Base-by-base conservation (phyloP, 208 protist species). In the Trypanosomatidae sp. region DNA sequence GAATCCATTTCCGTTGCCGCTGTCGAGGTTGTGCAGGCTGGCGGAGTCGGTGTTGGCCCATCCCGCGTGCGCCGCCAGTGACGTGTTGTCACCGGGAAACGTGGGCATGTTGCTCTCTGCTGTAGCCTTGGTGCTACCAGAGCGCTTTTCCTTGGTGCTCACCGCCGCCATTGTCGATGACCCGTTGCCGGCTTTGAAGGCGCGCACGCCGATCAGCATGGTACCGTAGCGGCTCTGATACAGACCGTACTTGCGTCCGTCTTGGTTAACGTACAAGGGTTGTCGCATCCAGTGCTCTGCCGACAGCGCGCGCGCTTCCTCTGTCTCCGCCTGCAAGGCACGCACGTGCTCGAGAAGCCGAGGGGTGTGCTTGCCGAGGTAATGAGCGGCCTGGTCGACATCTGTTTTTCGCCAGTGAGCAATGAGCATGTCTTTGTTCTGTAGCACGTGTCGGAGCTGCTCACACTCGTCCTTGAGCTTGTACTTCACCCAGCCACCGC, bases 381-480 rank as follows among this genome's bases (percentile, higher is more conserved):
- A 95, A 39, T 46, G 39, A 3, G 33, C 30, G 15, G 90, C 81
- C 25, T 77, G 66, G 22, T 74, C 79, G n/a, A 44, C 70, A 44
- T 90, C 73, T 0, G 66, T 41, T 15, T 81, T 80, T 5, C 90
- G 86, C 90, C 90, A 95, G 47, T 66, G 74, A 3, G 90, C 82
- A 64, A 95, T 91, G 55, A 93, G 80, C 62, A 76, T 85, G 73
- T 95, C 90, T 66, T 92, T 95, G 68, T 84, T 84, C 69, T 95
- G 90, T n/a, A 95, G 81, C 4, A 89, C 83, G 49, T 86, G 80
- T 3, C 90, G 88, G 62, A 93, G 82, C 46, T 90, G 73, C 56
- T 91, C 87, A 58, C 78, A 86, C 77, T 95, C 90, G 70, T 92
- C 86, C 79, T 95, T 95, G n/a, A 95, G 83, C 76, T 93, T 95